These are phyloP conservation scores for Geotrichum histeridarum DNA, from an alignment of 1,139 yeast genomes.

Conservation along the genomic window DNA sequence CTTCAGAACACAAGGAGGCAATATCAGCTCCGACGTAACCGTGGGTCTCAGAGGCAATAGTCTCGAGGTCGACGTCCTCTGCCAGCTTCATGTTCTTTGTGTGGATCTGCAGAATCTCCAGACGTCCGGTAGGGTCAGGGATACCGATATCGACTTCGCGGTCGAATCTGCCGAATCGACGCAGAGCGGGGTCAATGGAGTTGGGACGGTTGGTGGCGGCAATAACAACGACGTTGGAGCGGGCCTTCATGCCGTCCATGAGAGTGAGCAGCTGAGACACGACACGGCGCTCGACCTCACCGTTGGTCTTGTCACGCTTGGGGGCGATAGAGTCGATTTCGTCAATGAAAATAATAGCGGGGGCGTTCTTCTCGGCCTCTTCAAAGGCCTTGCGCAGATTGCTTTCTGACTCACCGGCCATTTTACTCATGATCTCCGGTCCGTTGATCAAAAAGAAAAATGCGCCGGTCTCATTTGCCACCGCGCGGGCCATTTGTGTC, in stretches of 20 bases:
- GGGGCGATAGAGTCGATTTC: slow-evolving; percentile 99
- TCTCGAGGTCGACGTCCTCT: slow-evolving; percentile 91
- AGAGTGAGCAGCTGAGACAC: slow-evolving; percentile 93
- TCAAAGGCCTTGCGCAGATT: slow-evolving; percentile 96
- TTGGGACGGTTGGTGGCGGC: slow-evolving; percentile 96
- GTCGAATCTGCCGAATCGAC: slow-evolving; percentile 98
- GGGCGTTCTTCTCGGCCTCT: slow-evolving; percentile 98
- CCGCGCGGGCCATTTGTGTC: slow-evolving; percentile 99
- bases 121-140: slow-evolving; percentile 97
- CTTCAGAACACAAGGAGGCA: slow-evolving; percentile 95
- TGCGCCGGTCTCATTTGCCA: slow-evolving; percentile 98
- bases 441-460: slow-evolving; percentile 96
- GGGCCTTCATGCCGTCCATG: slow-evolving; percentile 99
- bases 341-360: slow-evolving; percentile 94
- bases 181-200: slow-evolving; percentile 94
- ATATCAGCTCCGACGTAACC: slow-evolving; percentile 98
- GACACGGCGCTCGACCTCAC: slow-evolving; percentile 98
- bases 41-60: slow-evolving; percentile 86
- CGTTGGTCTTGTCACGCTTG: slow-evolving; percentile 98
- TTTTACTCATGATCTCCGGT: slow-evolving; percentile 99
- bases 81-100: slow-evolving; percentile 97
- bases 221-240: slow-evolving; percentile 93
- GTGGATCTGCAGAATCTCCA: slow-evolving; percentile 87
- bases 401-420: slow-evolving; percentile 99
- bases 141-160: slow-evolving; percentile 98